These are phyloP conservation scores for Ascobolus immersus DNA, from an alignment of 495 filamentous ascomycete species.

Conservation along the genomic window DNA sequence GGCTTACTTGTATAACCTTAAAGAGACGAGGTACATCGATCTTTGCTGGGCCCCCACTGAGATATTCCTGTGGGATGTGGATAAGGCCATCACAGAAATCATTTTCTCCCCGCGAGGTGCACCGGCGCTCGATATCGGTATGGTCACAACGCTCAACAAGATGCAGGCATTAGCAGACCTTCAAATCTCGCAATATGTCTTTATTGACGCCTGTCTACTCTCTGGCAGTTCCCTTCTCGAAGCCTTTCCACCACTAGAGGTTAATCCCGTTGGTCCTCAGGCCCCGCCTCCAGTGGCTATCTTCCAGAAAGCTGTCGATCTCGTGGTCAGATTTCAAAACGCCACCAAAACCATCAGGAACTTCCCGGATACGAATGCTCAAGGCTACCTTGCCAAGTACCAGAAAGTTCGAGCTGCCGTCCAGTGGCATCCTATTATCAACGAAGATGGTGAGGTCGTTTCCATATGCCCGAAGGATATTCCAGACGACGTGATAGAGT, in stretches of 20 bases:
- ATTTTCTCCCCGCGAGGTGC: too few species aligned
- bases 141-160: conserved; percentile 47
- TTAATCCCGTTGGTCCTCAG: conserved; percentile 6
- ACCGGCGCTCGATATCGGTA: conserved; percentile 30
- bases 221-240: conserved; percentile 58
- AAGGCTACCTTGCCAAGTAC: conserved; percentile 60
- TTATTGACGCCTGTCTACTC: conserved; percentile 62
- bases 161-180: conserved; percentile 42
- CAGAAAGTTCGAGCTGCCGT: conserved; percentile 58
- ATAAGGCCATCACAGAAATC: conserved; percentile 55
- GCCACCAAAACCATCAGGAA: conserved; percentile 40
- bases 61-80: conserved; percentile 60
- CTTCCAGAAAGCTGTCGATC: conserved; percentile 10
- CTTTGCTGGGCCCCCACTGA: conserved; percentile 71
- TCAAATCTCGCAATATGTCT: conserved; percentile 41
- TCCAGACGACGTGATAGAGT: conserved; percentile 61
- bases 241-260: conserved; percentile 48
- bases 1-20: conserved; percentile 20
- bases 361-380: conserved; percentile 28
- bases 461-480: conserved; percentile 45
- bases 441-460: conserved; percentile 44
- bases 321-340: conserved; percentile 18
- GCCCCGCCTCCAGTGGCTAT: conserved; percentile 2
- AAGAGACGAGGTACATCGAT: conserved; percentile 43
- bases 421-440: conserved; percentile 64